phyloP scores from a whole-genome alignment of 1,284 basidiomycete genomes.

The Meripilus lineatus region DNA sequence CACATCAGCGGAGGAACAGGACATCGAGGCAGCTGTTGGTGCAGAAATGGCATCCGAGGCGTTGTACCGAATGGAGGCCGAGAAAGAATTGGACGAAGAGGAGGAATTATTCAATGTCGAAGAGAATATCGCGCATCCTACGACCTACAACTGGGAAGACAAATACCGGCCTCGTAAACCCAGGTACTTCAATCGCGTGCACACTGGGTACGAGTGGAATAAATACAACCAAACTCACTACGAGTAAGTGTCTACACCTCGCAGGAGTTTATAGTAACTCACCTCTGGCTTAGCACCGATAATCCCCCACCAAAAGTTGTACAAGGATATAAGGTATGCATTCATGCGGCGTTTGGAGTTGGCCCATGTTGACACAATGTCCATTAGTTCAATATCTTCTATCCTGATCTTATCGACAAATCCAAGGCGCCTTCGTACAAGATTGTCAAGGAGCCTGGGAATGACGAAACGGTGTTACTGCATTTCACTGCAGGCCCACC shows the following conservation, averaged over 20 bases:
- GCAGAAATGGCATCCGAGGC: slow-evolving; percentile 84
- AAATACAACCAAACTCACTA: slow-evolving; percentile 99
- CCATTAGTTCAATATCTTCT: slow-evolving; percentile 85
- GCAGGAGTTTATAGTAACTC: slow-evolving; percentile 7
- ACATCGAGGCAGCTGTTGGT: slow-evolving; percentile 51
- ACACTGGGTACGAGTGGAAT: slow-evolving; percentile 99
- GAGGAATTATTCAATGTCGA: slow-evolving; percentile 93
- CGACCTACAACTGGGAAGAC: slow-evolving; percentile 96
- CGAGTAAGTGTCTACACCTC: slow-evolving; percentile 62
- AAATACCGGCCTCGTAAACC: slow-evolving; percentile 99
- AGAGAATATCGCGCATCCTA: slow-evolving; percentile 77
- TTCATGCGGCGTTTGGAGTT: slow-evolving; percentile 12
- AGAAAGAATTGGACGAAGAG: slow-evolving; percentile 90
- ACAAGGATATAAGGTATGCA: slow-evolving; percentile 90
- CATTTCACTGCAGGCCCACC: slow-evolving; percentile 97
- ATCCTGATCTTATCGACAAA: slow-evolving; percentile 96
- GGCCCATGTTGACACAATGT: neutral
- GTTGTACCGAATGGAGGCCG: slow-evolving; percentile 82
- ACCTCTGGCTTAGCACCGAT: slow-evolving; percentile 59
- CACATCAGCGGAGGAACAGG: slow-evolving; percentile 30
- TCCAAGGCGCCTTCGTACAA: slow-evolving; percentile 94
- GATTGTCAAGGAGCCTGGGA: slow-evolving; percentile 86
- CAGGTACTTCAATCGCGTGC: slow-evolving; percentile 97
- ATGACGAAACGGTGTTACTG: slow-evolving; percentile 91
- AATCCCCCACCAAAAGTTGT: slow-evolving; percentile 98